phyloP scores from a whole-genome alignment of 495 filamentous ascomycete species.

The Annulohypoxylon nitens region DNA sequence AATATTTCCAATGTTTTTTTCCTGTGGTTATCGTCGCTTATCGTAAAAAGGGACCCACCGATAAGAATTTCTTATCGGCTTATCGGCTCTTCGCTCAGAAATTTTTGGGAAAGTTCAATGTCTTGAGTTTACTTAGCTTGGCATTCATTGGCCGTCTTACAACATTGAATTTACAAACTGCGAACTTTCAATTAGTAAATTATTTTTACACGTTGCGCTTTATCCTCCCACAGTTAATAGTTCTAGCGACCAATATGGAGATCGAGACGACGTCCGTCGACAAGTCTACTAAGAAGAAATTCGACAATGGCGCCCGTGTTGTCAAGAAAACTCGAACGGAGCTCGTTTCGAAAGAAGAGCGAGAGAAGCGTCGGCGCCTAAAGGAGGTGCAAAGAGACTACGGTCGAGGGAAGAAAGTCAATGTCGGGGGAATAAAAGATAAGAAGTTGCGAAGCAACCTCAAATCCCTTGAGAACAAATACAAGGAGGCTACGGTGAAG shows the following conservation, averaged over 20 bases:
- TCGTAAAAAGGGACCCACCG: constrained; percentile 45
- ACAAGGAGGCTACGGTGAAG: constrained; percentile 80
- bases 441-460: constrained; percentile 90
- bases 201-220: constrained; percentile 9
- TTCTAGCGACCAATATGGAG: constrained; percentile 26
- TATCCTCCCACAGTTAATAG: background rate
- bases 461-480: constrained; percentile 80
- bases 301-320: constrained; percentile 61
- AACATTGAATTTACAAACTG: constrained; percentile 7
- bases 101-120: constrained; percentile 33
- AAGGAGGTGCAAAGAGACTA: constrained; percentile 81
- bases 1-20: constrained; percentile 38
- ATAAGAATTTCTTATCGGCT: constrained; percentile 20
- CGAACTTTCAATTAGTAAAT: background rate
- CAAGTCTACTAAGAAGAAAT: constrained; percentile 15
- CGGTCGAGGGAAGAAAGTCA: constrained; percentile 82
- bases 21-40: constrained; percentile 41
- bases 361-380: constrained; percentile 57
- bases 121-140: constrained; percentile 24
- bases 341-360: constrained; percentile 57
- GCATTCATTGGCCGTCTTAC: constrained; percentile 18
- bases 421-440: constrained; percentile 72
- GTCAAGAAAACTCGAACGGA: constrained; percentile 60
- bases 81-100: constrained; percentile 26
- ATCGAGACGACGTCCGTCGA: constrained; percentile 12